Evolutionary conservation across 2,329 filamentous ascomycete genomes (phyloP).

Genomic region (Diaporthe eres): DNA sequence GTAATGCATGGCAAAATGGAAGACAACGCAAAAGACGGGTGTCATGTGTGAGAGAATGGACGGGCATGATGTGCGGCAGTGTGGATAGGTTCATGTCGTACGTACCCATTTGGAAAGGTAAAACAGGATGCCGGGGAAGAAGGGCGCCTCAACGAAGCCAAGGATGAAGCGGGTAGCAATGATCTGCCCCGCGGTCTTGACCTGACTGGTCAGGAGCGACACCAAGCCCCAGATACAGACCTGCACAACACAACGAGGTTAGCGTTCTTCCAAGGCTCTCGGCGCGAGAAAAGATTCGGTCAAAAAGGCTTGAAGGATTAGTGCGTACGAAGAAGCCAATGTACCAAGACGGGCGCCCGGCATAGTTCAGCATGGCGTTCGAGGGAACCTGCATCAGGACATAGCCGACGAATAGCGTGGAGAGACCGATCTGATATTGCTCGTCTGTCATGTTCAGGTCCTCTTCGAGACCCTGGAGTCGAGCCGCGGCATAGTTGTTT

Average conservation of each 20-base stretch:
- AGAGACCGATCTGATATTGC: slow-evolving; percentile 53
- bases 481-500: slow-evolving; percentile 57
- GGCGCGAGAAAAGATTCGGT: not conserved
- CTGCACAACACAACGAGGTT: not conserved
- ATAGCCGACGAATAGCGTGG: slow-evolving; percentile 47
- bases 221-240: slow-evolving; percentile 41
- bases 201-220: slow-evolving; percentile 51
- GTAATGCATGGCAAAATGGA: not conserved
- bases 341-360: slow-evolving; percentile 52
- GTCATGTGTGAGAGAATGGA: not conserved
- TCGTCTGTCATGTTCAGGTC: slow-evolving; percentile 51
- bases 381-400: slow-evolving; percentile 47
- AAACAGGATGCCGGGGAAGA: slow-evolving; percentile 55
- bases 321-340: slow-evolving; percentile 54
- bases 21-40: not conserved
- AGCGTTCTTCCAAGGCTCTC: slow-evolving; percentile 13
- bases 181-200: slow-evolving; percentile 51
- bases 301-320: not conserved
- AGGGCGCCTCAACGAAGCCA: slow-evolving; percentile 56
- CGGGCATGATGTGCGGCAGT: not conserved
- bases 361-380: slow-evolving; percentile 48
- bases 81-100: not conserved
- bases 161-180: slow-evolving; percentile 56
- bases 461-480: slow-evolving; percentile 62
- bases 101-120: slow-evolving; percentile 41